phyloP scores from a whole-genome alignment of 805 yeast genomes.

The Pichia scutulata region DNA sequence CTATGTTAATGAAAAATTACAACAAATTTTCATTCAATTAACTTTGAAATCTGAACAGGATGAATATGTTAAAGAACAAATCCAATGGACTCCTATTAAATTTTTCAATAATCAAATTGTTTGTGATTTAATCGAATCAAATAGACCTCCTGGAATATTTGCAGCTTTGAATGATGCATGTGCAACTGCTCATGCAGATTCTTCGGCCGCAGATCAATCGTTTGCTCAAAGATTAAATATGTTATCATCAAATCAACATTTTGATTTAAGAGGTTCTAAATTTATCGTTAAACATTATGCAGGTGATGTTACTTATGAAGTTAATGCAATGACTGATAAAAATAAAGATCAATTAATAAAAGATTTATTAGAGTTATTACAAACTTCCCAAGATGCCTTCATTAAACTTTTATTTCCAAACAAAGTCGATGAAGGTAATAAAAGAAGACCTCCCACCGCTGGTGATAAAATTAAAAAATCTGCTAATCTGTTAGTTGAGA shows the following conservation, averaged over 20 bases:
- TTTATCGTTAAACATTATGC: constrained; percentile 95
- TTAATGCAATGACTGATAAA: constrained; percentile 87
- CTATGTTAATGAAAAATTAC: constrained; percentile 91
- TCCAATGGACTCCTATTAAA: constrained; percentile 95
- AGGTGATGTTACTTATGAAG: constrained; percentile 94
- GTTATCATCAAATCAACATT: constrained; percentile 77
- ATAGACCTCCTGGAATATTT: constrained; percentile 92
- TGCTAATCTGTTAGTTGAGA: constrained; percentile 85
- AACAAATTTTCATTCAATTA: constrained; percentile 92
- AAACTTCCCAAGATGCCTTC: constrained; percentile 64
- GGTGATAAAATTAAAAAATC: constrained; percentile 88
- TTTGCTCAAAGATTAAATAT: constrained; percentile 86
- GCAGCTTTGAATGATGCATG: constrained; percentile 95
- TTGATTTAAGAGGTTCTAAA: constrained; percentile 80
- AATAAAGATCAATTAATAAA: constrained; percentile 91
- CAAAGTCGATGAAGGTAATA: constrained; percentile 54
- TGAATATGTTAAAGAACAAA: constrained; percentile 90
- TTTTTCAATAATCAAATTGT: constrained; percentile 95
- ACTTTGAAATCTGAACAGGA: constrained; percentile 97
- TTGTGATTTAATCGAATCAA: constrained; percentile 90
- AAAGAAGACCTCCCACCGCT: constrained; percentile 88
- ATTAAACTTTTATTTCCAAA: constrained; percentile 54
- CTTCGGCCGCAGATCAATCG: constrained; percentile 92
- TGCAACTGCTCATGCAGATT: constrained; percentile 98
- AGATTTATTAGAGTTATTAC: constrained; percentile 74